Conservation (phyloP, 2,329 filamentous ascomycete genomes). For the Epichloe hybrida region DNA sequence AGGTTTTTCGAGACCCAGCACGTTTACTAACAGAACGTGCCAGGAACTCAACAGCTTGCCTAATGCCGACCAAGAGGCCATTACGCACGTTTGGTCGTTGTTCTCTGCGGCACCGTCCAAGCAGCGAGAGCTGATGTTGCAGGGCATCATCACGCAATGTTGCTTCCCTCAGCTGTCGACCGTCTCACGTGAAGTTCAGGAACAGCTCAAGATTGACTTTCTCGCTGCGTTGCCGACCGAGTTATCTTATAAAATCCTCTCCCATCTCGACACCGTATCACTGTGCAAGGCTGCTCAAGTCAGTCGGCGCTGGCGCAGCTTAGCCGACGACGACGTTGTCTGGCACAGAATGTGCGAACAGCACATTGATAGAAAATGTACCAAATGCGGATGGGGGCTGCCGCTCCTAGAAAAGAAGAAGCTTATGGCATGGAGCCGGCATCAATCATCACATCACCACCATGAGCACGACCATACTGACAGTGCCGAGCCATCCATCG, state of each 20-base stretch:
- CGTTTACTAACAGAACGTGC: slow-evolving; percentile 3
- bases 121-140: slow-evolving; percentile 89
- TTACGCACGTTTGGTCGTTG: slow-evolving; percentile 93
- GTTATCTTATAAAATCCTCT: slow-evolving; percentile 85
- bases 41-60: slow-evolving; percentile 73
- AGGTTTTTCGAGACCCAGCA: not conserved
- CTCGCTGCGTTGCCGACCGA: slow-evolving; percentile 77
- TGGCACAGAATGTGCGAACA: slow-evolving; percentile 98
- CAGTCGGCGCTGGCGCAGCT: slow-evolving; percentile 69
- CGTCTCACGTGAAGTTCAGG: slow-evolving; percentile 77
- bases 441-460: slow-evolving; percentile 34
- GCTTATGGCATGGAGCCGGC: slow-evolving; percentile 72
- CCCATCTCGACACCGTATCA: slow-evolving; percentile 83
- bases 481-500: slow-evolving; percentile 11
- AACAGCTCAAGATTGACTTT: slow-evolving; percentile 97
- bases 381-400: slow-evolving; percentile 89
- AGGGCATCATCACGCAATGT: slow-evolving; percentile 90
- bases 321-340: slow-evolving; percentile 95
- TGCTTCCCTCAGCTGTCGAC: slow-evolving; percentile 95
- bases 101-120: slow-evolving; percentile 92
- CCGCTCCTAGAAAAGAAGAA: slow-evolving; percentile 81
- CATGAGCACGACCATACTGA: slow-evolving; percentile 5
- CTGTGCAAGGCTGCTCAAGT: slow-evolving; percentile 94
- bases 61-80: slow-evolving; percentile 79
- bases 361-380: slow-evolving; percentile 87